These are phyloP conservation scores for Yarrowia deformans DNA, from an alignment of 805 yeast species.

Conservation along the genomic window DNA sequence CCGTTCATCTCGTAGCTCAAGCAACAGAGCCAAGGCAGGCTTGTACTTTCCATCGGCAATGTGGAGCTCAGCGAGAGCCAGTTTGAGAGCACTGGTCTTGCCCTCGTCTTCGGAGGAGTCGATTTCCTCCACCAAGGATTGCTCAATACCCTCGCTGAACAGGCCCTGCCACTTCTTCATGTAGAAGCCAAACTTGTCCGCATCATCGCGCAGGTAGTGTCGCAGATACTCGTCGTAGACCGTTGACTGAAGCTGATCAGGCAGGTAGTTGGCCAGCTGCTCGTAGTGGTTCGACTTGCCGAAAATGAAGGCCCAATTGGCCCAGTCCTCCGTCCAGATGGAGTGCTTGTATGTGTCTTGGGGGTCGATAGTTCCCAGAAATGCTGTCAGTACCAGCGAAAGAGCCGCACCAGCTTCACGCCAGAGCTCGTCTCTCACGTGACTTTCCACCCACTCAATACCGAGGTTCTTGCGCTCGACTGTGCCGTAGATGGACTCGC, in stretches of 20 bases:
- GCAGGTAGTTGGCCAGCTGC: slow-evolving; percentile 62
- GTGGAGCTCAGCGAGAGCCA: slow-evolving; percentile 56
- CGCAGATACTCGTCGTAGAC: slow-evolving; percentile 59
- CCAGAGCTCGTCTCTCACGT: slow-evolving; percentile 59
- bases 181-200: slow-evolving; percentile 54
- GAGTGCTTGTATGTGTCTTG: slow-evolving; percentile 5
- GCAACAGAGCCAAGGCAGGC: slow-evolving; percentile 69
- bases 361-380: slow-evolving; percentile 24
- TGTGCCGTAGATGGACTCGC: slow-evolving; percentile 62
- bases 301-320: slow-evolving; percentile 63
- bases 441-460: slow-evolving; percentile 55
- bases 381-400: slow-evolving; percentile 51
- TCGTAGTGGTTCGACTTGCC: slow-evolving; percentile 57
- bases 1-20: slow-evolving; percentile 60
- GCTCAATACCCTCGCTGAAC: slow-evolving; percentile 58
- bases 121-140: slow-evolving; percentile 57
- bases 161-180: slow-evolving; percentile 66
- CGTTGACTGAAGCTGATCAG: slow-evolving; percentile 53
- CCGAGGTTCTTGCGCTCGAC: slow-evolving; percentile 67
- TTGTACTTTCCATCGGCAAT: slow-evolving; percentile 63
- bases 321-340: slow-evolving; percentile 61
- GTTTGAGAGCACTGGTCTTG: slow-evolving; percentile 44
- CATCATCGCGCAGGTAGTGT: slow-evolving; percentile 54
- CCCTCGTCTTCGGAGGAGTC: slow-evolving; percentile 46
- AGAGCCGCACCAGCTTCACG: slow-evolving; percentile 61